Evolutionary conservation across 228 moss, liverwort and hornwort species (phyloP).

Genomic region (Sphagnum fallax): DNA sequence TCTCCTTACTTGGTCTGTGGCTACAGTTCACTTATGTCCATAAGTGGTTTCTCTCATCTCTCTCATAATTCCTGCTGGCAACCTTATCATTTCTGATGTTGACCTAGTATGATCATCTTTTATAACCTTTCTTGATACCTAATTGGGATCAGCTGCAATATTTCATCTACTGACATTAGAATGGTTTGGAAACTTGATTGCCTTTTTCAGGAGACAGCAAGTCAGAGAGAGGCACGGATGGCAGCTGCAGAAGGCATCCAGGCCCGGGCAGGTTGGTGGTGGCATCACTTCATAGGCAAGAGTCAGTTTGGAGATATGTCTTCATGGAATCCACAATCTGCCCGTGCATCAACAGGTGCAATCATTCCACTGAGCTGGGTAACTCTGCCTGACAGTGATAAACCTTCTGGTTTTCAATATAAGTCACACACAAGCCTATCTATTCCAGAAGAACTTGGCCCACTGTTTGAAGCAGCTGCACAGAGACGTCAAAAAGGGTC

Average conservation of each 20-base stretch:
- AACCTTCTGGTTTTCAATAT: neutral
- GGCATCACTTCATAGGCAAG: conserved; percentile 65
- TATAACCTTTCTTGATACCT: neutral
- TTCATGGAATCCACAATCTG: conserved; percentile 20
- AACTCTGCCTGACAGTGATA: conserved; percentile 13
- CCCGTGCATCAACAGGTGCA: conserved; percentile 49
- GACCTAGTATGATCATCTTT: neutral
- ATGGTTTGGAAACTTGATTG: neutral
- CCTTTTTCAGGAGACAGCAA: conserved; percentile 55
- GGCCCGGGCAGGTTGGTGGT: conserved; percentile 85
- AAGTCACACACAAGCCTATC: neutral
- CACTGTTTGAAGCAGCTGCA: conserved; percentile 69
- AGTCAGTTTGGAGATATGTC: conserved; percentile 12
- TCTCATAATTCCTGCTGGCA: too few species aligned
- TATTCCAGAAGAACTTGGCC: conserved; percentile 38
- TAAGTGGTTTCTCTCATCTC: too few species aligned
- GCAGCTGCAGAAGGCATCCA: conserved; percentile 76
- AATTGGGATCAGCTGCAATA: too few species aligned
- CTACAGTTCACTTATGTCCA: too few species aligned
- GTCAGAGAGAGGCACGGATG: conserved; percentile 81
- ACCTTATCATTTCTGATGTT: neutral
- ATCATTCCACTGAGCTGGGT: conserved; percentile 56
- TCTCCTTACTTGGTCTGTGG: too few species aligned
- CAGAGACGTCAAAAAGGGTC: conserved; percentile 44
- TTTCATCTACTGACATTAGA: too few species aligned